Base-by-base conservation (phyloP, 2,329 filamentous ascomycete genomes). In the Rosellinia necatrix region DNA sequence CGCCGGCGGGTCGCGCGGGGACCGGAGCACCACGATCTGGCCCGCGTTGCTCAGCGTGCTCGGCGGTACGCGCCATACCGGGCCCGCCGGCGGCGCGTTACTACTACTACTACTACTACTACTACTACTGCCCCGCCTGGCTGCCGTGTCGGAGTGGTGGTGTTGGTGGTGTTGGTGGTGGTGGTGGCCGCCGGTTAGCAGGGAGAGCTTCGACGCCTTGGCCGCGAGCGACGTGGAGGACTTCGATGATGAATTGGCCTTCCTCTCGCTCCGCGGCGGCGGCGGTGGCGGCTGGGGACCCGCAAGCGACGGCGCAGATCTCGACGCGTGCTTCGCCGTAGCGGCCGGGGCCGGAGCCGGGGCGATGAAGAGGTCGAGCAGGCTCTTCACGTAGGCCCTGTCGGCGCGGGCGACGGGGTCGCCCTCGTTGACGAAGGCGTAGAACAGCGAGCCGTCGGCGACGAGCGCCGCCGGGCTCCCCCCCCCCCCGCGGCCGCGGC, bases 351-450 rank as follows among this genome's bases (percentile, higher is more conserved):
- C 79, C n/a, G 61, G 85, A 1, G 80, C 73, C 0, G 89, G 83
- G 0, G 81, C 79, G 1, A 85, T 81, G 53, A 91, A 88, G 0
- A 96, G 77, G 56, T 89, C 86, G 1, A 94, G 73, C 8, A 96
- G 76, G 29, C 84, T 89, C 60, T 81, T 82, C 13, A 96, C 78
- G 64, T 96, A 93, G 0, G 84, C 81, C 71, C 85, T 89, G 68
- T 96, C 91, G 0, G 90, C 90, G 24, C 91, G 77, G 0, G 84
- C 80, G 0, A 96, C 89, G 0, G 90, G 90, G 62, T 96, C 92
- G 3, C 91, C 91, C 70, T 96, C 91, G 67, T 96, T 96, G 65
- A 92, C 78, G 68, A 96, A 91, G 37, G 82, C 84, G 49, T 91
- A 80, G 69, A 96, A 96, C 4, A 93, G 70, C 54, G 85, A 91